Evolutionary conservation across 441 rosid species (phyloP).

Genomic region (Gossypium aridum): DNA sequence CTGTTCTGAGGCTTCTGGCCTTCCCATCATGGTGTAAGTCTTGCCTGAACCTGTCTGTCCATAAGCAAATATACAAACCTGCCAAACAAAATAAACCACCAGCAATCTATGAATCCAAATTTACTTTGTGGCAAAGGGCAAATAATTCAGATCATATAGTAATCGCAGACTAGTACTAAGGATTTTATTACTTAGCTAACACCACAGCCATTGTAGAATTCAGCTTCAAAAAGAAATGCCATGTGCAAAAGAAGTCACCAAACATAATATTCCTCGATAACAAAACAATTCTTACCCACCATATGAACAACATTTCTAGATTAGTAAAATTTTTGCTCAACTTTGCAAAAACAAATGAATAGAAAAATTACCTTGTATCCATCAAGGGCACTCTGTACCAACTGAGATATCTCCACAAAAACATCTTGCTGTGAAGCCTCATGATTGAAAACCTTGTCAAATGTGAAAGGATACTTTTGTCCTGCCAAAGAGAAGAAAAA

Average conservation of each 20-base stretch:
- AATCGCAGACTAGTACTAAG: not conserved
- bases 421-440: slow-evolving; percentile 88
- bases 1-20: slow-evolving; percentile 57
- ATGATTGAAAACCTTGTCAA: slow-evolving; percentile 85
- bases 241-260: not conserved
- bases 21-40: slow-evolving; percentile 99
- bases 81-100: slow-evolving; percentile 18
- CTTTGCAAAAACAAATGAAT: not conserved
- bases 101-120: not conserved
- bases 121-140: not conserved
- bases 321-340: not conserved
- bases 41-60: slow-evolving; percentile 99
- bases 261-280: not conserved
- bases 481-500: slow-evolving; percentile 31
- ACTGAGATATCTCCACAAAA: slow-evolving; percentile 89
- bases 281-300: not conserved
- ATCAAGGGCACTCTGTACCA: slow-evolving; percentile 94
- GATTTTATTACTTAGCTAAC: not conserved
- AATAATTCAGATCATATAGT: not conserved
- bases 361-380: slow-evolving; percentile 70
- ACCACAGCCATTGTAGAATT: not conserved
- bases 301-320: not conserved
- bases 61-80: slow-evolving; percentile 98
- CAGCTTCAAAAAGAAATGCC: not conserved
- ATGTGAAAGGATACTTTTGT: slow-evolving; percentile 75